phyloP scores from a whole-genome alignment of 2,329 filamentous ascomycete genomes.

The Sarocladium strictum region DNA sequence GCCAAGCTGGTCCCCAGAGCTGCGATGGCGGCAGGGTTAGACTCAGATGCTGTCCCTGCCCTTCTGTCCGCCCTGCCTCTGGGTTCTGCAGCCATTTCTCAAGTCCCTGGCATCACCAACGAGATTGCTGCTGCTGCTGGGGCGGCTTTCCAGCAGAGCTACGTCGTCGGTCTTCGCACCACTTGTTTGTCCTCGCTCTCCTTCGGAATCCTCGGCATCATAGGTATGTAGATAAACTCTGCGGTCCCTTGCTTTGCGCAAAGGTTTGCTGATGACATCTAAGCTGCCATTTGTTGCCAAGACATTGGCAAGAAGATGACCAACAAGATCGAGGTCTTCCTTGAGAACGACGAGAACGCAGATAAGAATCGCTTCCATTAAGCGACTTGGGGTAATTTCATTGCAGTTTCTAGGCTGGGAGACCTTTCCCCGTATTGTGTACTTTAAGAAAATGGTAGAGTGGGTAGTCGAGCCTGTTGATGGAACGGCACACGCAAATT shows the following conservation, averaged over 20 bases:
- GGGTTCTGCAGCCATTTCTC: slow-evolving; percentile 17
- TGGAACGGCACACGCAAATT: too few relatives aligned
- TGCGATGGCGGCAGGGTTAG: slow-evolving; percentile 27
- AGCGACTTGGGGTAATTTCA: too few relatives aligned
- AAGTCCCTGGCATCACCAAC: slow-evolving; percentile 20
- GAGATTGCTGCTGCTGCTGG: slow-evolving; percentile 21
- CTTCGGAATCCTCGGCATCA: slow-evolving; percentile 24
- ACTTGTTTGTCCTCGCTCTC: slow-evolving; percentile 23
- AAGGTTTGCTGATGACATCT: slow-evolving; percentile 9
- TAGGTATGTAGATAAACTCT: slow-evolving; percentile 16
- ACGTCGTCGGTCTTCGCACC: slow-evolving; percentile 22
- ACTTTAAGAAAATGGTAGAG: too few relatives aligned
- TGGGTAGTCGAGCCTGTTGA: too few relatives aligned
- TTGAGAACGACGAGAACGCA: slow-evolving; percentile 26
- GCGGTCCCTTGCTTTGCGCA: too few relatives aligned
- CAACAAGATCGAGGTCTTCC: slow-evolving; percentile 29
- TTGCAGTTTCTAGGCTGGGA: too few relatives aligned
- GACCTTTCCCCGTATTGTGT: too few relatives aligned
- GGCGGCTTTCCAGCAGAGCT: slow-evolving; percentile 24
- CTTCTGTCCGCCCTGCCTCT: slow-evolving; percentile 23
- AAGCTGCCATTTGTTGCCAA: slow-evolving; percentile 25
- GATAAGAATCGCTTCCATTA: slow-evolving; percentile 24
- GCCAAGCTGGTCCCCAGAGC: slow-evolving; percentile 26
- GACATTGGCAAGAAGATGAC: slow-evolving; percentile 30
- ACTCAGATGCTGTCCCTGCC: slow-evolving; percentile 21